phyloP scores from a whole-genome alignment of 1,284 basidiomycete genomes.

The Cutaneotrichosporon sp. region DNA sequence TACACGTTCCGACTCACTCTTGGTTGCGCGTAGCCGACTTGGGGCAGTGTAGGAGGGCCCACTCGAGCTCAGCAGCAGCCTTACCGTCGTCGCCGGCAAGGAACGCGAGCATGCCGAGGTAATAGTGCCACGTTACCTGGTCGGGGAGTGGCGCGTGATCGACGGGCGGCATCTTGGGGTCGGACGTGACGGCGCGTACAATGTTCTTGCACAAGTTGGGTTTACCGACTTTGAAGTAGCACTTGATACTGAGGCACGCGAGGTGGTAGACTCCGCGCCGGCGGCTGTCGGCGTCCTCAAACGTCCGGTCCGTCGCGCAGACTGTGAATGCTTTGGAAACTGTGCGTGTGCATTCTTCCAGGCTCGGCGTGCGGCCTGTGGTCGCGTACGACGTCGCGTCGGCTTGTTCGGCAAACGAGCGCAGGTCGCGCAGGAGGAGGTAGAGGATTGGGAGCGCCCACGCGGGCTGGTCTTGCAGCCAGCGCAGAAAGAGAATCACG shows the following conservation, averaged over 20 bases:
- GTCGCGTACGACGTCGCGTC: constrained; percentile 40
- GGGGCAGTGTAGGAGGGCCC: constrained; percentile 77
- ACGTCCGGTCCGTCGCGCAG: constrained; percentile 79
- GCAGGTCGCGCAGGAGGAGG: constrained; percentile 68
- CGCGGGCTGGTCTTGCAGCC: constrained; percentile 66
- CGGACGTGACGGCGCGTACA: constrained; percentile 77
- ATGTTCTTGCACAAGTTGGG: constrained; percentile 90
- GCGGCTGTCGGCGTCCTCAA: constrained; percentile 66
- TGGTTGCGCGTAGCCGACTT: constrained; percentile 63
- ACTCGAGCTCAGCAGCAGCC: constrained; percentile 74
- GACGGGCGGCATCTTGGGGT: constrained; percentile 74
- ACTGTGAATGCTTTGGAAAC: constrained; percentile 88
- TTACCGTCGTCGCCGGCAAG: constrained; percentile 84
- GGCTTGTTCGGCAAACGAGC: constrained; percentile 64
- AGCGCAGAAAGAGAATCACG: constrained; percentile 65
- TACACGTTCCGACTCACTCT: constrained; percentile 57
- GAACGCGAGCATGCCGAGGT: constrained; percentile 88
- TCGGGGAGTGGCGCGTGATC: constrained; percentile 72
- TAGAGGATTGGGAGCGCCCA: constrained; percentile 79
- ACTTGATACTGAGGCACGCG: constrained; percentile 86
- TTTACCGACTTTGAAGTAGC: constrained; percentile 87
- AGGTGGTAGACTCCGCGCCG: constrained; percentile 93
- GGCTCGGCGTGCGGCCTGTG: constrained; percentile 57
- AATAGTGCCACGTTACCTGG: constrained; percentile 88
- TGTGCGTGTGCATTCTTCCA: constrained; percentile 86